phyloP scores from a whole-genome alignment of 345 rosid species.

The Turritis glabra region DNA sequence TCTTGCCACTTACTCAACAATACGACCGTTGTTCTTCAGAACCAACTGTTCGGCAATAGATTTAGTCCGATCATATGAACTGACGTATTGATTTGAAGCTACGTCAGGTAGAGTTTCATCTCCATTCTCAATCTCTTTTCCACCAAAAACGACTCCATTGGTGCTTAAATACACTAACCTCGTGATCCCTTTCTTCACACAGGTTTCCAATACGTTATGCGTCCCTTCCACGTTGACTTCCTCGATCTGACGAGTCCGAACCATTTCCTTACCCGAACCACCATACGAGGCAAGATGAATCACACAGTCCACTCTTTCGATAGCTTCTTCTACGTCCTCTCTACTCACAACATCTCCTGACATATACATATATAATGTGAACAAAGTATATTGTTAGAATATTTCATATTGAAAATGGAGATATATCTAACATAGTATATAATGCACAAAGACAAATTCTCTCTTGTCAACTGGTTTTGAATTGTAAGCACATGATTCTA shows the following conservation, averaged over 20 bases:
- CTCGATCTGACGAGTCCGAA: conserved; percentile 64
- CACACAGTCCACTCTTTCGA: conserved; percentile 67
- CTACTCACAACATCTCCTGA: conserved; percentile 58
- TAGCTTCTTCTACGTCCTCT: conserved; percentile 57
- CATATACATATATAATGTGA: neutral
- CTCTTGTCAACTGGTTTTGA: neutral
- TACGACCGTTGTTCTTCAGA: conserved; percentile 62
- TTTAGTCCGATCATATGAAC: conserved; percentile 70
- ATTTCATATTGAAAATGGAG: neutral
- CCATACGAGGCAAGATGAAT: conserved; percentile 85
- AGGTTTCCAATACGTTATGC: conserved; percentile 68
- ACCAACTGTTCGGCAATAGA: conserved; percentile 78
- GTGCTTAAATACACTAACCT: conserved; percentile 80
- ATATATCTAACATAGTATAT: neutral
- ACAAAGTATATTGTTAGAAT: neutral
- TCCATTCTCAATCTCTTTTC: conserved; percentile 72
- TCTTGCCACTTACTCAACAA: conserved; percentile 44
- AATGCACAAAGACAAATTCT: neutral
- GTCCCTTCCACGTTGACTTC: conserved; percentile 78
- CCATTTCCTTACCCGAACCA: conserved; percentile 84
- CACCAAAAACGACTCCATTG: conserved; percentile 75
- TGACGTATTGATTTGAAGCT: conserved; percentile 56
- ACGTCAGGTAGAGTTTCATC: conserved; percentile 72
- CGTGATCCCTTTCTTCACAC: conserved; percentile 56
- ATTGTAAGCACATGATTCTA: neutral